A percentile compares a stretch with the other conserved stretches of the same genome.
These are phyloP conservation scores for Herpetomonas samuelpessoai DNA, from an alignment of 208 protist genomes.

Conservation along the genomic window DNA sequence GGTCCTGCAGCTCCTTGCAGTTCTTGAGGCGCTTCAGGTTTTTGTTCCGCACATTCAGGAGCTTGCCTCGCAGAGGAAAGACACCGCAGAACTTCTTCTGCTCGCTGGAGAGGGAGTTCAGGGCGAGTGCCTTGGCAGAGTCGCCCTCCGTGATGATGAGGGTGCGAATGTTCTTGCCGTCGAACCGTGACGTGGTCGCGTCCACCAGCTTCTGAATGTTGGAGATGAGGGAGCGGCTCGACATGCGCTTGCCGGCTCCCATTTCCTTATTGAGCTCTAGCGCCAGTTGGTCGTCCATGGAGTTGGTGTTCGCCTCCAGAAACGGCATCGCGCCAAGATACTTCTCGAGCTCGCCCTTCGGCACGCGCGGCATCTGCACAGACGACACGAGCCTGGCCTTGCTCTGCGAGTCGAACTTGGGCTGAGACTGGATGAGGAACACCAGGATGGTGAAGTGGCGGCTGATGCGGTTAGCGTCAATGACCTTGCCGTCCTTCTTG, in stretches of 20 bases:
- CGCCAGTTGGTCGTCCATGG: slow-evolving; percentile 58
- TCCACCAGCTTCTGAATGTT: slow-evolving; percentile 98
- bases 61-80: slow-evolving; percentile 97
- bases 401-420: slow-evolving; percentile 99
- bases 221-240: slow-evolving; percentile 72
- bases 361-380: slow-evolving; percentile 71
- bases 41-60: slow-evolving; percentile 97
- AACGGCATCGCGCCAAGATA: slow-evolving; percentile 84
- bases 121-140: slow-evolving; percentile 97
- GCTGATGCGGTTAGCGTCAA: slow-evolving; percentile 95
- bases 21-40: slow-evolving; percentile 88
- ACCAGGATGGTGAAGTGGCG: slow-evolving; percentile 98
- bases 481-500: slow-evolving; percentile 82
- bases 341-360: slow-evolving; percentile 87
- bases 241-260: slow-evolving; percentile 59
- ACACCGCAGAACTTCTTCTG: slow-evolving; percentile 97
- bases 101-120: slow-evolving; percentile 95
- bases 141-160: slow-evolving; percentile 99
- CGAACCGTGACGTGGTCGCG: slow-evolving; percentile 74
- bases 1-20: slow-evolving; percentile 92
- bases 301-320: slow-evolving; percentile 74
- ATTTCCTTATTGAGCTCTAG: slow-evolving; percentile 85
- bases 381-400: slow-evolving; percentile 97
- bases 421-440: slow-evolving; percentile 98
- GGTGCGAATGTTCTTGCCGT: slow-evolving; percentile 89